Conservation (phyloP, 1,284 basidiomycete species). For the Ceratorhiza oryzae-sativae region DNA sequence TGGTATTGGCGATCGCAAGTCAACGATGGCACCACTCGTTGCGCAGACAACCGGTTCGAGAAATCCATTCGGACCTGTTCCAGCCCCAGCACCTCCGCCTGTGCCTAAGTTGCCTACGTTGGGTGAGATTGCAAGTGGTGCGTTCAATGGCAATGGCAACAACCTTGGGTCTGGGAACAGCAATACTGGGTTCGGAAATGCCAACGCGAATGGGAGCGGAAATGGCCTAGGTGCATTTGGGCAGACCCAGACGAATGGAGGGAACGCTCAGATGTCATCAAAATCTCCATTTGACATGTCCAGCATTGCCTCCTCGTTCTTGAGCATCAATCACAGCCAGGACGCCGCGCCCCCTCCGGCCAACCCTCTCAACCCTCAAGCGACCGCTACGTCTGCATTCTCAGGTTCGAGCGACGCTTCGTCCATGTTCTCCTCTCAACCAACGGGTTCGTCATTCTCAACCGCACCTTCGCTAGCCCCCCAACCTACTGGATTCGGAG, state of each 20-base stretch:
- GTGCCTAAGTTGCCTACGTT: slow-evolving; percentile 80
- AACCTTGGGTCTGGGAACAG: no score
- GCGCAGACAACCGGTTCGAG: slow-evolving; percentile 92
- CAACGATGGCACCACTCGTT: slow-evolving; percentile 64
- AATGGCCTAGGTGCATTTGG: slow-evolving; percentile 42
- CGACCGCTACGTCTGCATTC: slow-evolving; percentile 59
- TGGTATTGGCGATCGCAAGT: slow-evolving; percentile 51
- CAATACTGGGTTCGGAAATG: no score
- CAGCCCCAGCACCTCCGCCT: slow-evolving; percentile 67
- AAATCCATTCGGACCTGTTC: slow-evolving; percentile 91
- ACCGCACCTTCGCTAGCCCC: slow-evolving; percentile 58
- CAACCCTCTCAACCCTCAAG: slow-evolving; percentile 68
- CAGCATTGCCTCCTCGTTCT: slow-evolving; percentile 73
- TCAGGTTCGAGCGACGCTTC: slow-evolving; percentile 30
- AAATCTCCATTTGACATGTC: slow-evolving; percentile 55
- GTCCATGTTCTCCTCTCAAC: slow-evolving; percentile 43
- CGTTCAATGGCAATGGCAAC: slow-evolving; percentile 43
- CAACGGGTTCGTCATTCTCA: slow-evolving; percentile 35
- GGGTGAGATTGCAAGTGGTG: slow-evolving; percentile 75
- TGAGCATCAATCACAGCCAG: slow-evolving; percentile 49
- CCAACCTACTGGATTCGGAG: slow-evolving; percentile 82
- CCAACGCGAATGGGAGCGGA: slow-evolving; percentile 40
- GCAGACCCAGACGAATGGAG: slow-evolving; percentile 50
- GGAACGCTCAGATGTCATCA: slow-evolving; percentile 51
- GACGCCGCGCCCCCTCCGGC: slow-evolving; percentile 36